Percentiles rank a stretch among this genome's conserved stretches.
Evolutionary conservation across 2,329 filamentous ascomycete genomes (phyloP).

Genomic region (Exophiala sideris): DNA sequence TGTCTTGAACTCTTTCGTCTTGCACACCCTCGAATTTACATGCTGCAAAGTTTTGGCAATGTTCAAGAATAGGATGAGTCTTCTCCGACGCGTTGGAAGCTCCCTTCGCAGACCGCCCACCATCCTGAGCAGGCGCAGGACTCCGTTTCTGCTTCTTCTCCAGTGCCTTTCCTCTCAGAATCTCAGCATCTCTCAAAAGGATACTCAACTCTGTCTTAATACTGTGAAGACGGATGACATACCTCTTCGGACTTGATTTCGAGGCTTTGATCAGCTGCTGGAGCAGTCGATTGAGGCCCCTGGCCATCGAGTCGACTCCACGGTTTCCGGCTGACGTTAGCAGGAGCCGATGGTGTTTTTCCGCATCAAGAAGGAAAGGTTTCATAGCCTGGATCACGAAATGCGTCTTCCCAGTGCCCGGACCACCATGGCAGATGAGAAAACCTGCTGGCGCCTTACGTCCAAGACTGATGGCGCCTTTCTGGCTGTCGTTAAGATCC

Average conservation of each 20-base stretch:
- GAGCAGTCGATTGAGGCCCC: neutral
- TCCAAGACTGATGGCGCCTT: conserved; percentile 3
- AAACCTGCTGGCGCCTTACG: conserved; percentile 10
- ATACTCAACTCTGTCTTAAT: conserved; percentile 11
- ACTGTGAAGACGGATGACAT: conserved; percentile 11
- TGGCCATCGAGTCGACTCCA: conserved; percentile 10
- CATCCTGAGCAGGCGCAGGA: neutral
- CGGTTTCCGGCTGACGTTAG: conserved; percentile 8
- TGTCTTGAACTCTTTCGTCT: conserved; percentile 1
- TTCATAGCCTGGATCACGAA: conserved; percentile 11
- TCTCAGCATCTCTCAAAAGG: neutral
- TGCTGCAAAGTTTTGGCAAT: neutral
- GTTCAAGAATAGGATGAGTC: neutral
- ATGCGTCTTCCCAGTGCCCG: conserved; percentile 15
- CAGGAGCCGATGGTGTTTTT: neutral
- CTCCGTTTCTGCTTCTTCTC: neutral
- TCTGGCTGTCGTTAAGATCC: conserved; percentile 16
- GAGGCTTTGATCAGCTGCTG: neutral
- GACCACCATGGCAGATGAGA: conserved; percentile 13
- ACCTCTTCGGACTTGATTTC: neutral
- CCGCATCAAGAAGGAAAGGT: conserved; percentile 6
- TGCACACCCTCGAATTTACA: neutral
- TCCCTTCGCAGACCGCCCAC: too few relatives aligned
- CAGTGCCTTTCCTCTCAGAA: neutral
- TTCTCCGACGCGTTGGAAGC: neutral